Evolutionary conservation across 2,329 filamentous ascomycete species (phyloP).

Genomic region (Saccharata proteae): DNA sequence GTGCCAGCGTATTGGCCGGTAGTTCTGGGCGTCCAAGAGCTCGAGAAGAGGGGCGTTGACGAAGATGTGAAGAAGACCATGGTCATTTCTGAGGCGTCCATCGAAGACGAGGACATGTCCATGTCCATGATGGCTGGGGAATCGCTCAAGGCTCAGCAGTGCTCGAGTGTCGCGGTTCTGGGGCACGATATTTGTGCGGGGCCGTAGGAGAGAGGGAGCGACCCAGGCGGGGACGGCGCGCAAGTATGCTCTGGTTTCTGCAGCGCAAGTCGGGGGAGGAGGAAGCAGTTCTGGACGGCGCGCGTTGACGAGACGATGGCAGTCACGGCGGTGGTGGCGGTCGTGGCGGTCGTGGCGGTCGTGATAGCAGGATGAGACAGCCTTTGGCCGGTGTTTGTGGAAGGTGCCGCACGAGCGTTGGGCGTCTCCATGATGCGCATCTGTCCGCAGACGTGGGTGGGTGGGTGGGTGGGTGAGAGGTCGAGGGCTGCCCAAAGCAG

Average conservation of each 20-base stretch:
- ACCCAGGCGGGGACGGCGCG: background rate
- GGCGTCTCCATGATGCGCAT: too few relatives aligned
- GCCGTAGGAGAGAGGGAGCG: background rate
- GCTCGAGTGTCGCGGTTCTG: too few relatives aligned
- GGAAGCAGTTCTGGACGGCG: background rate
- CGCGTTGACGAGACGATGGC: constrained; percentile 1
- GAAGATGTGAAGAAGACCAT: constrained; percentile 56
- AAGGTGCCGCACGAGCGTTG: too few relatives aligned
- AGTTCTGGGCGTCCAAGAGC: constrained; percentile 59
- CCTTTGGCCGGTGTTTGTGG: too few relatives aligned
- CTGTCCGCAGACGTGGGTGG: background rate
- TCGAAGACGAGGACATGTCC: constrained; percentile 17
- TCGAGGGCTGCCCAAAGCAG: background rate
- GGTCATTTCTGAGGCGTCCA: constrained; percentile 32
- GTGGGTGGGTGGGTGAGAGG: background rate
- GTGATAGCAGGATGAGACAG: too few relatives aligned
- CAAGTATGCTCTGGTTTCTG: constrained; percentile 3
- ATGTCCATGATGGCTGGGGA: constrained; percentile 5
- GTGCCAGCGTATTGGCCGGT: constrained; percentile 71
- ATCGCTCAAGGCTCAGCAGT: too few relatives aligned
- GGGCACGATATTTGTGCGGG: background rate
- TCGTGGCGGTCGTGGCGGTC: too few relatives aligned
- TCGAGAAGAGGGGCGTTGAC: constrained; percentile 53
- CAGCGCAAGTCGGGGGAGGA: constrained; percentile 1
- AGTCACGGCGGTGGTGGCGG: background rate